Percentiles rank a stretch among this genome's conserved stretches.
Evolutionary conservation across 1,139 yeast species (phyloP).

Genomic region (Hyphopichia wangnamkhiaoensis): DNA sequence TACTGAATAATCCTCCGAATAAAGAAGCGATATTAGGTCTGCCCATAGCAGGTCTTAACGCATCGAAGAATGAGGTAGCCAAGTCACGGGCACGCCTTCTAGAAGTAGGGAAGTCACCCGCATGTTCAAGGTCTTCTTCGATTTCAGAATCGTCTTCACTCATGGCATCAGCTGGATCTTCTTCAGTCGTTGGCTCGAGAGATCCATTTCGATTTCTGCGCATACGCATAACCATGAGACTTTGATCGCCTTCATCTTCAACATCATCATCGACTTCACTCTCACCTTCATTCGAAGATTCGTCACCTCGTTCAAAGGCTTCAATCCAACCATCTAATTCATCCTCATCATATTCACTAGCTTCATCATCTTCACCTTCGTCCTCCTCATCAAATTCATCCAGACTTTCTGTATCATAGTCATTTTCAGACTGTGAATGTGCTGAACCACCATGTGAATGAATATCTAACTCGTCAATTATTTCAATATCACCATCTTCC

Average conservation of each 20-base stretch:
- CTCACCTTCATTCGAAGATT: slow-evolving; percentile 10
- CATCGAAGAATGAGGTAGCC: slow-evolving; percentile 26
- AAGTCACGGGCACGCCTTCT: slow-evolving; percentile 22
- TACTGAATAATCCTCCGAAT: slow-evolving; percentile 19
- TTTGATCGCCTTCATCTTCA: slow-evolving; percentile 3
- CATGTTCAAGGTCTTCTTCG: slow-evolving; percentile 19
- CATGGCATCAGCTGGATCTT: slow-evolving; percentile 5
- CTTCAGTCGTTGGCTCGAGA: slow-evolving; percentile 1
- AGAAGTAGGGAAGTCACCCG: slow-evolving; percentile 7
- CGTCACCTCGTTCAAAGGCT: slow-evolving; percentile 35
- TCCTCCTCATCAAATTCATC: slow-evolving; percentile 33
- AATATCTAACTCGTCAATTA: slow-evolving; percentile 43
- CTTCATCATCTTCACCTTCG: slow-evolving; percentile 30
- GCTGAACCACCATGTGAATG: slow-evolving; percentile 19
- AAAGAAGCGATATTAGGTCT: slow-evolving; percentile 18
- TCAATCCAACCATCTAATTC: slow-evolving; percentile 50
- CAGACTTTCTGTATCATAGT: slow-evolving; percentile 25
- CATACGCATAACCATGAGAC: slow-evolving; percentile 1
- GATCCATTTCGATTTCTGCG: slow-evolving; percentile 2
- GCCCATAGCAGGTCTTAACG: slow-evolving; percentile 22
- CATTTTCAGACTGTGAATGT: slow-evolving; percentile 19
- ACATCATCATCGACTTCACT: slow-evolving; percentile 9
- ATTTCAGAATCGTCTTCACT: slow-evolving; percentile 25
- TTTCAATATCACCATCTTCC: slow-evolving; percentile 40
- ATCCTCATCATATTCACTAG: slow-evolving; percentile 40